Evolutionary conservation across 2,329 filamentous ascomycete species (phyloP).

Genomic region (Alternaria dauci): DNA sequence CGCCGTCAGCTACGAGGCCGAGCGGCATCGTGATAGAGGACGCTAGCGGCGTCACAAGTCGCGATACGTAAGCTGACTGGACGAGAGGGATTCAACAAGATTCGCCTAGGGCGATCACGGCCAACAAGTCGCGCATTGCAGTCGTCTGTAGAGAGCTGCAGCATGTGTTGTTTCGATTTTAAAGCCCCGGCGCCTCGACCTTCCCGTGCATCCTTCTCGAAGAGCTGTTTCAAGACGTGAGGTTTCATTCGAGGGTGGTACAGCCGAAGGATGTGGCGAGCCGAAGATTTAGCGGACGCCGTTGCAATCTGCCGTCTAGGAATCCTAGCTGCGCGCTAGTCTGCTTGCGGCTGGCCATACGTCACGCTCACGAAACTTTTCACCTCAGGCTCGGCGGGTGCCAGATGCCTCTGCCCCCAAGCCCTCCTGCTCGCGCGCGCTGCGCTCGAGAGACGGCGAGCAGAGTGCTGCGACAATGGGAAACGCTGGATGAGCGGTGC

Average conservation of each 20-base stretch:
- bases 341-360: constrained; percentile 13
- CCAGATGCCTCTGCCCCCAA: neutral
- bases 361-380: constrained; percentile 30
- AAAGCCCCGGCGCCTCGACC: constrained; percentile 14
- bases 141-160: constrained; percentile 15
- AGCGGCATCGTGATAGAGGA: constrained; percentile 18
- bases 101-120: constrained; percentile 8
- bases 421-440: neutral
- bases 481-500: neutral
- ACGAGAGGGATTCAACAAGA: constrained; percentile 25
- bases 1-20: constrained; percentile 24
- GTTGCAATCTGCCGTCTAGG: constrained; percentile 19
- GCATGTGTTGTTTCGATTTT: constrained; percentile 23
- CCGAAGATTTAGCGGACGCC: constrained; percentile 24
- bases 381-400: constrained; percentile 13
- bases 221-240: constrained; percentile 22
- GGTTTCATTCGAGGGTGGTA: constrained; percentile 21
- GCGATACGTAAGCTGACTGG: constrained; percentile 32
- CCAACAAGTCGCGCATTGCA: constrained; percentile 16
- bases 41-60: constrained; percentile 20
- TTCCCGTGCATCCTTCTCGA: constrained; percentile 22
- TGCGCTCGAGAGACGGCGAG: neutral
- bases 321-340: constrained; percentile 15
- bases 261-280: constrained; percentile 17
- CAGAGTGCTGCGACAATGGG: neutral